These are phyloP conservation scores for Cryptococcus deneoformans DNA, from an alignment of 1,284 basidiomycete genomes.

Conservation along the genomic window DNA sequence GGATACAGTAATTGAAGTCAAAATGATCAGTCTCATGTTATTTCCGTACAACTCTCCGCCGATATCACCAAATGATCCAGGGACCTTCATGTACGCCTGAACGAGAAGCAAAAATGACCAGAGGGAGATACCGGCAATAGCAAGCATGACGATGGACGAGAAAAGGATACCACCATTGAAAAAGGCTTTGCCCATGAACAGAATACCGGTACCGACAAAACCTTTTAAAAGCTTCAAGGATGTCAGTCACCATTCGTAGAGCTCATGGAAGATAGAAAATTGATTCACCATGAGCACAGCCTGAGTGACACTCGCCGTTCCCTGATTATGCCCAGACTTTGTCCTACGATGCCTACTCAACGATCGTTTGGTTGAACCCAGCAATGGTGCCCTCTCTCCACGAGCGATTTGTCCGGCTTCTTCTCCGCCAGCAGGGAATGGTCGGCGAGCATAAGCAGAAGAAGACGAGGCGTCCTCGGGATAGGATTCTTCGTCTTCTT, in stretches of 20 bases:
- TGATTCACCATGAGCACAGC: constrained; percentile 79
- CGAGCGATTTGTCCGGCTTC: background rate
- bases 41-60: constrained; percentile 89
- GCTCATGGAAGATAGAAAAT: background rate
- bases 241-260: background rate
- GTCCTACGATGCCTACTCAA: constrained; percentile 58
- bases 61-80: constrained; percentile 95
- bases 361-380: constrained; percentile 31
- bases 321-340: constrained; percentile 54
- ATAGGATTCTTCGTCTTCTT: constrained; percentile 35
- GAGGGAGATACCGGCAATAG: constrained; percentile 83
- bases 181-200: constrained; percentile 92
- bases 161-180: constrained; percentile 70
- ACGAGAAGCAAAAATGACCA: constrained; percentile 94
- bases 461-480: constrained; percentile 33
- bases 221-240: constrained; percentile 74
- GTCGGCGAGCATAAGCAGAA: constrained; percentile 39
- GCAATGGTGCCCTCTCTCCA: constrained; percentile 37
- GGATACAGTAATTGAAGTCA: constrained; percentile 82
- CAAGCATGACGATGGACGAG: constrained; percentile 71
- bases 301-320: constrained; percentile 82
- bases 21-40: constrained; percentile 87
- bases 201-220: constrained; percentile 93
- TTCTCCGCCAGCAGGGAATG: constrained; percentile 6
- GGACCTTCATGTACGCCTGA: constrained; percentile 81